Evolutionary conservation across 257 asterid species (phyloP), one percentile per base, ranked within the genome.

Genomic region (Solanum dulcamara): DNA sequence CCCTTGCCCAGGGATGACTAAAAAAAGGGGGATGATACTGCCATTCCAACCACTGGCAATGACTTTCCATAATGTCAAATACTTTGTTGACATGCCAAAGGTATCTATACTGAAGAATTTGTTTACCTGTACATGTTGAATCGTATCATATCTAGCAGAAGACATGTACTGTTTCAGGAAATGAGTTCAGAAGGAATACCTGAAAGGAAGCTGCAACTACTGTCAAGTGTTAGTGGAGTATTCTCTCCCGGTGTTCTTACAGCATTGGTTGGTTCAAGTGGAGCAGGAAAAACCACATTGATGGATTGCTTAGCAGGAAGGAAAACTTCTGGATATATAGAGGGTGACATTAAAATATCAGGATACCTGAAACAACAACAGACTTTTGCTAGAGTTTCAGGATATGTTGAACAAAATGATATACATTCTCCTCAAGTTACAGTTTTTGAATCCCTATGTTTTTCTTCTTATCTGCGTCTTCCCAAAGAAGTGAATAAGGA

Each of bases 361-460:
- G 99, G 99, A 79, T 90, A 90, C 89, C 94, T 87, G 1, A 96
- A 96, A 91, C 91, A 93, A 79, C 99, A 96, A 37, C 88, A 84
- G 18, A 91, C 98, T 28, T 94, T 96, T 88, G 98, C 98, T 57
- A 90, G 98, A 88, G 85, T 96, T 84, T 92, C 98, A 22, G 99
- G 99, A 88, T 96, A 96, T 88, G 98, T 94, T 80, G 99, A 96
- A 89, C 98, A 96, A 89, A 92, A 90, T 60, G 99, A 96, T 84
- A 94, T 96, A 87, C 99, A 94, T 90, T 96, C 99, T 71, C 99
- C 99, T 46, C 99, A 94, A 85, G 97, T 96, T 74, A 96, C 99
- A 35, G 92, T 96, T 60, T 55, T 70, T 6, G 99, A 96, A 92
- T 96, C 99, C 81, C 95, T 95, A 40, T 89, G 85, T 89, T 95